A percentile compares a stretch with the other conserved stretches of the same genome.
These are phyloP conservation scores for Yamadazyma sp. DNA, from an alignment of 805 yeast species.

Conservation along the genomic window DNA sequence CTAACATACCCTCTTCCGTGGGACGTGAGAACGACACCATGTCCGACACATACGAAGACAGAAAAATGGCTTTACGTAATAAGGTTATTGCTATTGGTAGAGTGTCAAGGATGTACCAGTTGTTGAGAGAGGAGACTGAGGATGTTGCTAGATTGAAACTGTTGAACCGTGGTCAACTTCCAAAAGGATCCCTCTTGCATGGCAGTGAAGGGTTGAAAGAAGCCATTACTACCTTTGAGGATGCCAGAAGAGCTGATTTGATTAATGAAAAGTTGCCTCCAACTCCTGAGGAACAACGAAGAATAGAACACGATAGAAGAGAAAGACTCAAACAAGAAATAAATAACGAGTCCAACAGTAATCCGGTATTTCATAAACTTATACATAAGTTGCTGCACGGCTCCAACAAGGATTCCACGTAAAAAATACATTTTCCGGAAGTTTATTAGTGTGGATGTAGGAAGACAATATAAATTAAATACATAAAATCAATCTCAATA, in stretches of 20 bases:
- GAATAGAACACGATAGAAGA: slow-evolving; percentile 46
- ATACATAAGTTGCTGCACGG: slow-evolving; percentile 35
- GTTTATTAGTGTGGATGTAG: too few relatives aligned
- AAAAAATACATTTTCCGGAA: too few relatives aligned
- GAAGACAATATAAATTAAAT: too few relatives aligned
- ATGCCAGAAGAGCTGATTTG: slow-evolving; percentile 77
- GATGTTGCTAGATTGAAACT: slow-evolving; percentile 77
- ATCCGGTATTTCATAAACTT: slow-evolving; percentile 39
- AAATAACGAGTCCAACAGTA: slow-evolving; percentile 23
- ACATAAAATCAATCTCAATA: neutral
- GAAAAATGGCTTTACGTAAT: slow-evolving; percentile 62
- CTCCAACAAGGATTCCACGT: slow-evolving; percentile 1
- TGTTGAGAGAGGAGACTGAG: slow-evolving; percentile 85
- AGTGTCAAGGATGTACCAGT: slow-evolving; percentile 87
- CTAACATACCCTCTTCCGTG: slow-evolving; percentile 5
- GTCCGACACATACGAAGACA: slow-evolving; percentile 28
- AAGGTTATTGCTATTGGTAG: slow-evolving; percentile 96
- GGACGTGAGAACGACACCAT: neutral
- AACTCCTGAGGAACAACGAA: slow-evolving; percentile 52
- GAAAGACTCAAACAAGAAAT: slow-evolving; percentile 40
- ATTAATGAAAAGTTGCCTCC: slow-evolving; percentile 91
- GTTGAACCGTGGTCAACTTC: slow-evolving; percentile 72
- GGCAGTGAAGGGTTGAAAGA: slow-evolving; percentile 78
- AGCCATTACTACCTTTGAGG: slow-evolving; percentile 72
- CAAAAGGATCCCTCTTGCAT: slow-evolving; percentile 80